These are phyloP conservation scores for Thelephora aurantiotincta DNA, from an alignment of 768 basidiomycete genomes.

Conservation along the genomic window DNA sequence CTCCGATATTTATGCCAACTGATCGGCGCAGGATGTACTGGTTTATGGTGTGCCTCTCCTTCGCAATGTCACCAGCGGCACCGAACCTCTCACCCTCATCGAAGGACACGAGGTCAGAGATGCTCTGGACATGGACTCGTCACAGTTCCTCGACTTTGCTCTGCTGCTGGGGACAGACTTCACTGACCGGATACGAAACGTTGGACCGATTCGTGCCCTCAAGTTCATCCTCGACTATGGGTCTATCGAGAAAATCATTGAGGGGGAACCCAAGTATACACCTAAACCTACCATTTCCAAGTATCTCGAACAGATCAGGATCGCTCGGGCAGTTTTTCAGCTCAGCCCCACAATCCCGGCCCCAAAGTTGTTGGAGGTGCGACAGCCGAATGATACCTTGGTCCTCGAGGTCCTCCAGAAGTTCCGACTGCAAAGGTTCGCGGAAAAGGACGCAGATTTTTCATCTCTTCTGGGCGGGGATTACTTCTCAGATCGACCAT, in stretches of 20 bases:
- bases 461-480: constrained; percentile 40
- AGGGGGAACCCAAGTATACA: constrained; percentile 32
- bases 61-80: constrained; percentile 54
- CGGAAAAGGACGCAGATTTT: constrained; percentile 26
- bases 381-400: constrained; percentile 24
- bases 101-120: constrained; percentile 48
- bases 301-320: constrained; percentile 51
- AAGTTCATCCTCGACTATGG: constrained; percentile 60
- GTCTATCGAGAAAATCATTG: constrained; percentile 58
- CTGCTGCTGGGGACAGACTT: constrained; percentile 88
- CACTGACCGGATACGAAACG: constrained; percentile 65
- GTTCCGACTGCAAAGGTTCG: constrained; percentile 32
- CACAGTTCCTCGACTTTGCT: constrained; percentile 68
- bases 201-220: constrained; percentile 70
- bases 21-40: constrained; percentile 50
- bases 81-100: constrained; percentile 46
- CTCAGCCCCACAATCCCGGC: constrained; percentile 53
- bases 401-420: constrained; percentile 33
- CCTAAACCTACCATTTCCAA: constrained; percentile 29
- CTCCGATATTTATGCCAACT: constrained; percentile 1
- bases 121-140: constrained; percentile 39
- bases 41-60: constrained; percentile 74
- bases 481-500: constrained; percentile 53
- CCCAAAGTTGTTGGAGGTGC: constrained; percentile 18
- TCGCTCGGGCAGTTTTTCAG: constrained; percentile 50